Evolutionary conservation across 2,329 filamentous ascomycete species (phyloP), one percentile per base, ranked within the genome.

Genomic region (Monascus ruber): DNA sequence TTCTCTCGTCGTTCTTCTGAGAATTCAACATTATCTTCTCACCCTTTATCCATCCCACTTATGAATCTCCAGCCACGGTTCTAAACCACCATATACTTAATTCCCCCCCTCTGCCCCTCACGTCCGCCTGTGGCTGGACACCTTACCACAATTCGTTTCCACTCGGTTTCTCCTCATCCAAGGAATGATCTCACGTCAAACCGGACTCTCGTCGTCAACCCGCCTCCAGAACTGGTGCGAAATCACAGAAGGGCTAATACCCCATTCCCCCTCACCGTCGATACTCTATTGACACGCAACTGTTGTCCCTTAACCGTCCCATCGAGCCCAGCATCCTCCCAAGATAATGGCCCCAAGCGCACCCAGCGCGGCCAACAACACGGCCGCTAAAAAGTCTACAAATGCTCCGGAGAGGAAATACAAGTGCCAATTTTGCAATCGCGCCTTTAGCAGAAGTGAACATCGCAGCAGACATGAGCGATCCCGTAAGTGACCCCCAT

Each of bases 401-500:
- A 69, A 81, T 53, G 81, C 79, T 53, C 86, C 88, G 41, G 91
- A 96, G 72, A 89, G 93, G 73, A 94, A 95, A 69, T 98, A 98
- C 79, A 95, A 96, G 66, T 98, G 91, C 71, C 87, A 94, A 73
- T 96, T 94, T 68, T 96, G 91, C 72, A 88, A 88, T 69, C 78
- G 91, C 65, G 91, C 91, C 48, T 98, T 98, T 65, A 95, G 88
- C 70, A 77, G 91, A 64, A 94, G 87, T 65, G 91, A 98, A 68
- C 91, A 98, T 66, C 79, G 91, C 55, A 95, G 87, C 68, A 77
- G 91, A 66, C 91, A 98, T 68, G 91, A 98, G 69, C 78, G 91
- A 69, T 94, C 87, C 63, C 91, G 91, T 96, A 91, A 74, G 89
- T 7, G 6, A 5, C 4, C 24, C 24, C 26, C 1, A 2, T 6